Evolutionary conservation across 768 basidiomycete species (phyloP).

Genomic region (Lactarius tabidus): DNA sequence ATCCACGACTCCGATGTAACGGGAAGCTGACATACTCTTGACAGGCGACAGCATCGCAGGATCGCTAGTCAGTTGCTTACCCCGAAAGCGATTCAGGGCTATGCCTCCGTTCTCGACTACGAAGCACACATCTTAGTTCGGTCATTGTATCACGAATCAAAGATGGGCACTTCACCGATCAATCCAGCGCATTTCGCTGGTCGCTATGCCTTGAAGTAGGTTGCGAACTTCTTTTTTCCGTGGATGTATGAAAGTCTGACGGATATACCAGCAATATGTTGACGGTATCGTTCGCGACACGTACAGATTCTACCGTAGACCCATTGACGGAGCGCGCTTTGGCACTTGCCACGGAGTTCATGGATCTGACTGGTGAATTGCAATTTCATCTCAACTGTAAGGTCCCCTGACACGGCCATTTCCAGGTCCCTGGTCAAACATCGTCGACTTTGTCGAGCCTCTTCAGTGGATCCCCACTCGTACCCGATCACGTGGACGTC

Average conservation of each 20-base stretch:
- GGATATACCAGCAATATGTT: slow-evolving; percentile 41
- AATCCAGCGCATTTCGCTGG: slow-evolving; percentile 41
- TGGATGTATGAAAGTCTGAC: slow-evolving; percentile 5
- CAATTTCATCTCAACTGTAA: neutral
- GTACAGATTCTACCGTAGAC: slow-evolving; percentile 38
- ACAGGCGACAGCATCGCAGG: slow-evolving; percentile 42
- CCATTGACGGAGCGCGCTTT: slow-evolving; percentile 38
- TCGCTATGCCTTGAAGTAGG: slow-evolving; percentile 33
- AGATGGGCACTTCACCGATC: slow-evolving; percentile 34
- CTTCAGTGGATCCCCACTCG: slow-evolving; percentile 41
- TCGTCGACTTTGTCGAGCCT: slow-evolving; percentile 42
- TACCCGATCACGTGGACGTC: slow-evolving; percentile 38
- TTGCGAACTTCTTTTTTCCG: neutral
- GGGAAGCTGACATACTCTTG: neutral
- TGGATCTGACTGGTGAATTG: slow-evolving; percentile 33
- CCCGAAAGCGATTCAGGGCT: slow-evolving; percentile 35
- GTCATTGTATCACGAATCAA: slow-evolving; percentile 35
- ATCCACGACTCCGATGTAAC: neutral
- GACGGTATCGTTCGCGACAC: slow-evolving; percentile 41
- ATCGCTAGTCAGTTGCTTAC: slow-evolving; percentile 37
- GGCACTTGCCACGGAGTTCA: slow-evolving; percentile 42
- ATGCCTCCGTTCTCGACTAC: slow-evolving; percentile 37
- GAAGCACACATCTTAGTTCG: slow-evolving; percentile 40
- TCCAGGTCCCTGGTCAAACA: slow-evolving; percentile 41
- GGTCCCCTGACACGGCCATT: neutral